A percentile compares a stretch with the other conserved stretches of the same genome.
phyloP scores from a whole-genome alignment of 169 alveolate genomes.

The Plasmodium malariae region DNA sequence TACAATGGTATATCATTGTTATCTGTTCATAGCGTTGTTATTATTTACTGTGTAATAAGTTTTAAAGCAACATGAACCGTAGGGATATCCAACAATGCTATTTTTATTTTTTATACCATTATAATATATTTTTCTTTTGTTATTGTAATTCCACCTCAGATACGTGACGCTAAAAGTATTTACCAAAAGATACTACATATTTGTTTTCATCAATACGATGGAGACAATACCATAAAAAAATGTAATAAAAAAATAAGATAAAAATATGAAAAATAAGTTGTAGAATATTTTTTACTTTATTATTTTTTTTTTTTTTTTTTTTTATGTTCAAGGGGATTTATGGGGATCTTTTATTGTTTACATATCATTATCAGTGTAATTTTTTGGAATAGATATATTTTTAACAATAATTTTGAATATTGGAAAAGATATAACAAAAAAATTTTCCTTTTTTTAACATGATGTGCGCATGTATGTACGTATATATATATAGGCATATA shows the following conservation, averaged over 20 bases:
- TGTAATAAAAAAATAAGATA: slow-evolving; percentile 21
- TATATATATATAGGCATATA: neutral
- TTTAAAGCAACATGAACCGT: no score
- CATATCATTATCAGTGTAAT: slow-evolving; percentile 61
- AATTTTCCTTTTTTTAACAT: neutral
- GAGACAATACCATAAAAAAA: slow-evolving; percentile 57
- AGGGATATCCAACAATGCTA: no score
- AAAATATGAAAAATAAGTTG: neutral
- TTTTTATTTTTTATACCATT: neutral
- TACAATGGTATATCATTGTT: no score
- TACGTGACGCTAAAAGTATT: slow-evolving; percentile 60
- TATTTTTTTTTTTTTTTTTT: slow-evolving; percentile 1
- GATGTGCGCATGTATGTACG: neutral
- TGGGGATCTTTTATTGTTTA: slow-evolving; percentile 75
- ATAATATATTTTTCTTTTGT: slow-evolving; percentile 10
- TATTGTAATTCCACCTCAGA: slow-evolving; percentile 19
- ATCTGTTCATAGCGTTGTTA: no score
- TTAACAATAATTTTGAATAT: neutral
- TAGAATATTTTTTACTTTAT: neutral
- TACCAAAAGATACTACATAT: slow-evolving; percentile 44
- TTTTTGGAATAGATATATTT: neutral
- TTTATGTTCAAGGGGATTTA: slow-evolving; percentile 67
- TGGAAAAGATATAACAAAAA: neutral
- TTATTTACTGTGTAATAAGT: neutral
- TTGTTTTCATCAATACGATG: slow-evolving; percentile 67